A percentile compares a stretch with the other conserved stretches of the same genome.
phyloP scores from a whole-genome alignment of 2,329 filamentous ascomycete species.

The Pseudocercospora eumusae region DNA sequence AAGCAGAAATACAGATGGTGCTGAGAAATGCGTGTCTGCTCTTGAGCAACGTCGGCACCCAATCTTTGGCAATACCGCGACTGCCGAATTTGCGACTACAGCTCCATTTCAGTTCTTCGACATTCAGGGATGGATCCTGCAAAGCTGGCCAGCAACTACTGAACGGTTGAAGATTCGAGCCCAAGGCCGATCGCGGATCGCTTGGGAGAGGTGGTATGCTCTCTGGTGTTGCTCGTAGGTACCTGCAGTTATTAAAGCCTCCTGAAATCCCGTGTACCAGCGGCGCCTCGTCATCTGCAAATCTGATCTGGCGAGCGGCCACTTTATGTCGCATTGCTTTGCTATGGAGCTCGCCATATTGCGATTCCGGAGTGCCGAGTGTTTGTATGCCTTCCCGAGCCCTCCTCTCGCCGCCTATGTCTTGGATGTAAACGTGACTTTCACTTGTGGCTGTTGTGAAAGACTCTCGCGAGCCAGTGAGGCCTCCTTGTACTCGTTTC shows the following conservation, averaged over 20 bases:
- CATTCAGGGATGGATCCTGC: slow-evolving; percentile 27
- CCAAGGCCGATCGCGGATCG: slow-evolving; percentile 12
- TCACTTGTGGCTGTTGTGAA: neutral
- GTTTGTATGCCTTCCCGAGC: neutral
- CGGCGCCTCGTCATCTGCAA: slow-evolving; percentile 22
- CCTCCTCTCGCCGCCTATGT: neutral
- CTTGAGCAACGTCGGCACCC: slow-evolving; percentile 35
- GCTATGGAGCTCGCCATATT: neutral
- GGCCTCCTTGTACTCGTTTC: slow-evolving; percentile 14
- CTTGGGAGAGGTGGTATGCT: slow-evolving; percentile 22
- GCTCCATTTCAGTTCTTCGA: slow-evolving; percentile 36
- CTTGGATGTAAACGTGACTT: neutral
- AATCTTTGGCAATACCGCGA: slow-evolving; percentile 30
- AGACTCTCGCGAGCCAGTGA: neutral
- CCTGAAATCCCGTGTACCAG: slow-evolving; percentile 23
- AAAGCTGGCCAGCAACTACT: slow-evolving; percentile 27
- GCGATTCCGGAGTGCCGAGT: neutral
- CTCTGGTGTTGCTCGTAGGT: slow-evolving; percentile 19
- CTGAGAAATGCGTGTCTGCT: slow-evolving; percentile 36
- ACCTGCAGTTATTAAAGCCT: slow-evolving; percentile 23
- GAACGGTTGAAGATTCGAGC: slow-evolving; percentile 31
- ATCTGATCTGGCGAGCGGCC: slow-evolving; percentile 10
- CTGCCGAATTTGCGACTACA: slow-evolving; percentile 36
- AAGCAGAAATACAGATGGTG: slow-evolving; percentile 38
- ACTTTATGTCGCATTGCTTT: neutral